Percentiles rank a stretch among this genome's conserved stretches.
Evolutionary conservation across 139 green algal species (phyloP).

Genomic region (Chlorella sp.): DNA sequence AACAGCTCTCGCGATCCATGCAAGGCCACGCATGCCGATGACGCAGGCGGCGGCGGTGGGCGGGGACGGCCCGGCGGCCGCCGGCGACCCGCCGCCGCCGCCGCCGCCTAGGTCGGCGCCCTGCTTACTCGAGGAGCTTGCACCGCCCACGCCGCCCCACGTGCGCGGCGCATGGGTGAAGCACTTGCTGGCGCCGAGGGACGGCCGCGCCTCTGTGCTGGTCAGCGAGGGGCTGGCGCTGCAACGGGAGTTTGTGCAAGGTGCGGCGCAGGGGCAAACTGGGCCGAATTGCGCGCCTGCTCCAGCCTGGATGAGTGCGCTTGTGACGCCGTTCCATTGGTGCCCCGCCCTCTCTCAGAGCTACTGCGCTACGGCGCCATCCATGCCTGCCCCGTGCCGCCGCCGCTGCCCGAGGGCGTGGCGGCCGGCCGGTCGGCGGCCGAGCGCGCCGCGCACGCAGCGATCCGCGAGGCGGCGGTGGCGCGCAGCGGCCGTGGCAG

Average conservation of each 20-base stretch:
- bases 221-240: slow-evolving; percentile 19
- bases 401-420: slow-evolving; percentile 8
- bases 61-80: too few species aligned
- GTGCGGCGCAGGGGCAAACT: neutral
- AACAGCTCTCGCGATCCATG: too few species aligned
- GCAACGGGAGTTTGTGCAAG: slow-evolving; percentile 5
- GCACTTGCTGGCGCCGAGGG: slow-evolving; percentile 22
- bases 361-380: slow-evolving; percentile 78
- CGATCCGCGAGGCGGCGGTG: slow-evolving; percentile 19
- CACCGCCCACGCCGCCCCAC: too few species aligned
- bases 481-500: neutral
- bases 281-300: neutral
- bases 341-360: neutral
- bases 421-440: slow-evolving; percentile 7
- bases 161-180: slow-evolving; percentile 31
- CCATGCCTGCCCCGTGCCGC: slow-evolving; percentile 64
- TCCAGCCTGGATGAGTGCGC: neutral
- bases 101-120: too few species aligned
- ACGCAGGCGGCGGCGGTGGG: too few species aligned
- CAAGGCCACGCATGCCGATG: too few species aligned
- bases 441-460: slow-evolving; percentile 9
- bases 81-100: too few species aligned
- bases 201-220: slow-evolving; percentile 13
- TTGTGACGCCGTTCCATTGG: neutral
- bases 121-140: too few species aligned